Evolutionary conservation across 1,284 basidiomycete species (phyloP).

Genomic region (Stereum hirsutum): DNA sequence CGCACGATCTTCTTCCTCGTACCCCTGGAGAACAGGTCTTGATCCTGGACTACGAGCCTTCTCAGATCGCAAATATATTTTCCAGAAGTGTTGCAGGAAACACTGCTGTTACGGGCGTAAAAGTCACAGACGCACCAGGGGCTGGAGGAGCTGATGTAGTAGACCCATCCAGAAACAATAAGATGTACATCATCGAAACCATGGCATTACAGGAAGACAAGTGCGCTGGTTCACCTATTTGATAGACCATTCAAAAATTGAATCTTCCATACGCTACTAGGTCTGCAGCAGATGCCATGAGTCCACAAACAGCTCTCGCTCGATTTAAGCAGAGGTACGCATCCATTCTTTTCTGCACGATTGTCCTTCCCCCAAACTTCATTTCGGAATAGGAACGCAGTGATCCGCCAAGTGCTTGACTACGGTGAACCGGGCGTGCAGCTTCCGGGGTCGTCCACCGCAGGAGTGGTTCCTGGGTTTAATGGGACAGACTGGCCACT

Average conservation of each 20-base stretch:
- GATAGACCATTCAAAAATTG: too few relatives aligned
- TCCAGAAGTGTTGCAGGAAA: constrained; percentile 58
- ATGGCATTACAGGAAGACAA: constrained; percentile 23
- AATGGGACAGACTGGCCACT: too few relatives aligned
- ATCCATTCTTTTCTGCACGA: too few relatives aligned
- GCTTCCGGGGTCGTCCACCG: too few relatives aligned
- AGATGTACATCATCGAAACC: constrained; percentile 70
- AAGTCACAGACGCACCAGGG: constrained; percentile 66
- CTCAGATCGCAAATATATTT: constrained; percentile 32
- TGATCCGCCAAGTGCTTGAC: constrained; percentile 45
- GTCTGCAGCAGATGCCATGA: constrained; percentile 26
- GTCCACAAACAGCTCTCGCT: constrained; percentile 39
- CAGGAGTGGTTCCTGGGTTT: too few relatives aligned
- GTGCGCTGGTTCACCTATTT: too few relatives aligned
- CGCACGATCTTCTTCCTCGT: constrained; percentile 47
- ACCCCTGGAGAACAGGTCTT: constrained; percentile 58
- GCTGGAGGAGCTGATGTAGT: constrained; percentile 38
- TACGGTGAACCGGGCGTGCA: constrained; percentile 18
- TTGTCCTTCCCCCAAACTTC: too few relatives aligned
- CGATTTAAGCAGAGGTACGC: constrained; percentile 58
- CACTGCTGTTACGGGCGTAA: constrained; percentile 50
- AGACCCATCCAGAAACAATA: constrained; percentile 38
- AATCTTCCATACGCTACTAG: constrained; percentile 9
- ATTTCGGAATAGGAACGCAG: constrained; percentile 39
- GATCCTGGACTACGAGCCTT: constrained; percentile 54